Evolutionary conservation across 805 yeast genomes (phyloP).

Genomic region (Candida caryicola): DNA sequence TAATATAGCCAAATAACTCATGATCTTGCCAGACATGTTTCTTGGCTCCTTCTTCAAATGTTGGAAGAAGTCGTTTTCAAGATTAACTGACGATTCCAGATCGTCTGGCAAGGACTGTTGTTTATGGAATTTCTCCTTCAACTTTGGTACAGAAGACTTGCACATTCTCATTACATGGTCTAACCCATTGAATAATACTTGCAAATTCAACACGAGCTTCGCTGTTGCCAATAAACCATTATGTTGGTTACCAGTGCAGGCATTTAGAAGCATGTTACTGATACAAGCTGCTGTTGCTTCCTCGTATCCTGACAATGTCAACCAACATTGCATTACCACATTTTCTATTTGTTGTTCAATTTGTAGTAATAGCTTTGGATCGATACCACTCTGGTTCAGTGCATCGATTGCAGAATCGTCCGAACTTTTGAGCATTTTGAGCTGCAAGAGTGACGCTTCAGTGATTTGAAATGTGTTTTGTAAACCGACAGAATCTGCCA

Average conservation of each 20-base stretch:
- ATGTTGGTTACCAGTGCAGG: conserved; percentile 67
- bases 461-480: conserved; percentile 16
- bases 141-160: conserved; percentile 7
- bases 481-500: conserved; percentile 57
- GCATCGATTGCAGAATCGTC: not conserved
- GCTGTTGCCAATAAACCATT: conserved; percentile 72
- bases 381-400: conserved; percentile 25
- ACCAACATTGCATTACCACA: conserved; percentile 70
- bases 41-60: conserved; percentile 65
- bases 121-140: conserved; percentile 6
- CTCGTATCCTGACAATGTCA: conserved; percentile 81
- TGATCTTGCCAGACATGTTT: conserved; percentile 82
- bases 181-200: conserved; percentile 71
- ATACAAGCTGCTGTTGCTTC: conserved; percentile 87
- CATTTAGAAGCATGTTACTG: conserved; percentile 84
- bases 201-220: conserved; percentile 66
- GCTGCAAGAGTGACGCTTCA: conserved; percentile 9
- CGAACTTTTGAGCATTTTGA: conserved; percentile 8
- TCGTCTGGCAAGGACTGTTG: conserved; percentile 15
- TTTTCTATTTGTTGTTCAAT: conserved; percentile 65
- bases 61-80: conserved; percentile 31
- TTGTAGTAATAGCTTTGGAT: conserved; percentile 48
- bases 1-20: conserved; percentile 81
- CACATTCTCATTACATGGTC: conserved; percentile 37
- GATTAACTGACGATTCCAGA: conserved; percentile 8